Evolutionary conservation across 305 asterid species (phyloP).

Genomic region (Rubia balearica): DNA sequence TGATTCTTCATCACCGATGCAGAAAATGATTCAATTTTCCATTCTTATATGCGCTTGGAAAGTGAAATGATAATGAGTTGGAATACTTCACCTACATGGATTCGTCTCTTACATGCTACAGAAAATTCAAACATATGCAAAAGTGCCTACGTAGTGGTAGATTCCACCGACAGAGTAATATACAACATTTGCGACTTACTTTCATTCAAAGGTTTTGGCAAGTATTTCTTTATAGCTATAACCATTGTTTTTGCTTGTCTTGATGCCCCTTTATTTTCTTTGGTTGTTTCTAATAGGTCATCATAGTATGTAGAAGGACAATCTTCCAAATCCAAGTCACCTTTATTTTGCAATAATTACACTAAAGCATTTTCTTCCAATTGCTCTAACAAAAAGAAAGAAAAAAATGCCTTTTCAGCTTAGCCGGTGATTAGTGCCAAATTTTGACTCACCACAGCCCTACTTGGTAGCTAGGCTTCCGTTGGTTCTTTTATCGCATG

Average conservation of each 20-base stretch:
- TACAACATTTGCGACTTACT: no score
- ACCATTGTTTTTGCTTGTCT: neutral
- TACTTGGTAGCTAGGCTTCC: slow-evolving; percentile 10
- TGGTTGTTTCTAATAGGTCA: neutral
- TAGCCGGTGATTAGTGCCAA: neutral
- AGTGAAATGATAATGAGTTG: no score
- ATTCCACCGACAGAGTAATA: no score
- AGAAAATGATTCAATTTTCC: no score
- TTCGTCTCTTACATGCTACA: no score
- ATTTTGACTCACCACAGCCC: neutral
- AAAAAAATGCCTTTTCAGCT: neutral
- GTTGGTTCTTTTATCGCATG: slow-evolving; percentile 12
- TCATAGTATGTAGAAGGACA: neutral
- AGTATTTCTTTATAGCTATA: no score
- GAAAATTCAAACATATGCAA: no score
- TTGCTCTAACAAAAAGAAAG: neutral
- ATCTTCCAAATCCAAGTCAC: neutral
- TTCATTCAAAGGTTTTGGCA: no score
- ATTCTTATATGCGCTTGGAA: no score
- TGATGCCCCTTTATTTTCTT: neutral
- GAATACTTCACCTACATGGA: no score
- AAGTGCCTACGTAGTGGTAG: no score
- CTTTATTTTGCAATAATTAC: neutral
- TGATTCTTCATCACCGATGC: no score
- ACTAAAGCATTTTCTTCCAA: neutral